phyloP scores from a whole-genome alignment of 1,284 basidiomycete species.

The Phenoliferia sp. region DNA sequence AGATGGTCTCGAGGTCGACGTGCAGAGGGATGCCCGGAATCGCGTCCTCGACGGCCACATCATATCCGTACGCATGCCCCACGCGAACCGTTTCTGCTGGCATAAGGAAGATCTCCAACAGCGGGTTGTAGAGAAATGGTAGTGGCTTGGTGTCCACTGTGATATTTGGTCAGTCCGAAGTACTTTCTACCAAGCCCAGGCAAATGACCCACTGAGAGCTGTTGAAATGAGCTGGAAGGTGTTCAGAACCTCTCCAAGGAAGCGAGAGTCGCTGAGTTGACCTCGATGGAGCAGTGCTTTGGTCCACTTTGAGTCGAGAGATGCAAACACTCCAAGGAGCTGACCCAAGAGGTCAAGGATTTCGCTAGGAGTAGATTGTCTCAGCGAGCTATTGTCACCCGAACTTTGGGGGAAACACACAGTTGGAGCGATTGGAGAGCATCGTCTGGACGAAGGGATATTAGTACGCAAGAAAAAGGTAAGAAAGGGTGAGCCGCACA shows the following conservation, averaged over 20 bases:
- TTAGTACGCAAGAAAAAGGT: neutral
- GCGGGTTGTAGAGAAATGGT: conserved; percentile 19
- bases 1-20: conserved; percentile 28
- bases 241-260: conserved; percentile 21
- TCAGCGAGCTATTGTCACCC: too few species aligned
- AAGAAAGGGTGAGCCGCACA: conserved; percentile 6
- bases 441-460: conserved; percentile 1
- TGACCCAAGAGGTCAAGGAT: conserved; percentile 28
- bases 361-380: too few species aligned
- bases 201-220: conserved; percentile 7
- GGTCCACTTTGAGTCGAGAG: conserved; percentile 26
- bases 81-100: conserved; percentile 19
- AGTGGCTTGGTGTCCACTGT: conserved; percentile 3
- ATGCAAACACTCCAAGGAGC: conserved; percentile 14
- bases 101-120: conserved; percentile 26
- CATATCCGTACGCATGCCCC: conserved; percentile 20
- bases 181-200: neutral
- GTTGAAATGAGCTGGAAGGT: conserved; percentile 21
- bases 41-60: conserved; percentile 13
- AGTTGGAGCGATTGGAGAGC: conserved; percentile 17
- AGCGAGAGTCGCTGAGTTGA: conserved; percentile 24
- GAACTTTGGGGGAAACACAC: too few species aligned
- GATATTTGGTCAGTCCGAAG: neutral
- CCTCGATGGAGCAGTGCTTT: conserved; percentile 27
- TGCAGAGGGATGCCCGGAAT: conserved; percentile 26